Base-by-base conservation (phyloP, 371 early-diverging fungal species). In the Mucor lusitanicus region DNA sequence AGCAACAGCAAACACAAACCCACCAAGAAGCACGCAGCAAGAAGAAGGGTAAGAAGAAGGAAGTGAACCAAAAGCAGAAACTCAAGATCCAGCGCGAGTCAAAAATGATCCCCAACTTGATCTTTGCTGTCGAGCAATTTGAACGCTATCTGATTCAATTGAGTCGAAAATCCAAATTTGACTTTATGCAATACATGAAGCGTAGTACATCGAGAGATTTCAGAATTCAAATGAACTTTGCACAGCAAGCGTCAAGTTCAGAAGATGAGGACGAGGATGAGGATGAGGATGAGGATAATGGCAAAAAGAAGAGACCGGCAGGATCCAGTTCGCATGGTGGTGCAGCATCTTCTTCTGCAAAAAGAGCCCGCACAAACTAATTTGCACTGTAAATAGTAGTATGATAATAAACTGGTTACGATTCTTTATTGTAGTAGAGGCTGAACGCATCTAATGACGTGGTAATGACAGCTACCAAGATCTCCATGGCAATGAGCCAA, bases 401-500 rank as follows among this genome's bases (percentile, higher is more conserved):
- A 33, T 8, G 8, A 33, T 30, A 30, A 30, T 33, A 33, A 33
- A 33, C 33, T 33, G 33, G 12, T 12, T 48, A 28, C 23, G 54
- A 56, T 23, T 64, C 57, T 32, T 64, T 64, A 84, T 88, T 54
- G 90, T 75, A 89, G 90, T 91, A 80, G n/a, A 85, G 73, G 57
- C 81, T 84, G 67, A 86, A 80, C 15, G 90, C 87, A 68, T 93
- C 93, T 66, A 94, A 74, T 21, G 87, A 81, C 37, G 92, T 94
- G 1, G 92, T 94, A 35, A 92, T 86, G 13, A 91, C 85, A 19
- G 92, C 93, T 32, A 94, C 90, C 12, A 91, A 71, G 60, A 94
- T 92, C 67, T 92, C 92, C 73, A 94, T 85, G 61, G 83, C 90
- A 83, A 92, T 93, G 27, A 92, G 78, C 73, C 92, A 87, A 61